Evolutionary conservation across 164 flowering plant species (phyloP).

Genomic region (Taxillus chinensis): DNA sequence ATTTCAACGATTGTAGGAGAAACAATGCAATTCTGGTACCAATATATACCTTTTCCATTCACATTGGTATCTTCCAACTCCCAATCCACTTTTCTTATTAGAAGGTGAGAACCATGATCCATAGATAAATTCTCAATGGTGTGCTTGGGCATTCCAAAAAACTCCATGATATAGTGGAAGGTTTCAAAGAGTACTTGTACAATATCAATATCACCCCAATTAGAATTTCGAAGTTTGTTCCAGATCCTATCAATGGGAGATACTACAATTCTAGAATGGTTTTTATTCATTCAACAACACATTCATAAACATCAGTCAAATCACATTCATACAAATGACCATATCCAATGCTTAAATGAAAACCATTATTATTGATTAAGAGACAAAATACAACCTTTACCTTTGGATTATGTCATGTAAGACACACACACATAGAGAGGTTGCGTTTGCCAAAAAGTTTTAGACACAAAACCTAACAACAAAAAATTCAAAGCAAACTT

Average conservation of each 20-base stretch:
- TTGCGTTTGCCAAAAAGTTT: too few species aligned
- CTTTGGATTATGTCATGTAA: too few species aligned
- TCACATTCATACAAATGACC: too few species aligned
- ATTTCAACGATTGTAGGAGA: conserved; percentile 82
- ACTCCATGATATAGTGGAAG: conserved; percentile 57
- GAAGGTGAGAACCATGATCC: conserved; percentile 64
- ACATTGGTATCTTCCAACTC: conserved; percentile 32
- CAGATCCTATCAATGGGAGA: conserved; percentile 75
- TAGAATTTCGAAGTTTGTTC: conserved; percentile 95
- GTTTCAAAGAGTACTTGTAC: conserved; percentile 71
- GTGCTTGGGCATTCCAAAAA: conserved; percentile 55
- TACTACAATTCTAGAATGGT: conserved; percentile 42
- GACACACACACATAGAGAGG: too few species aligned
- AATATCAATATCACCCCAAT: conserved; percentile 86
- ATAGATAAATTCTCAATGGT: conserved; percentile 73
- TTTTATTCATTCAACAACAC: conserved; percentile 67
- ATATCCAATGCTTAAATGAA: too few species aligned
- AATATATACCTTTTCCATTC: conserved; percentile 49
- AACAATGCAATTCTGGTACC: conserved; percentile 34
- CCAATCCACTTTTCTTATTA: conserved; percentile 56
- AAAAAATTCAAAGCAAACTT: too few species aligned
- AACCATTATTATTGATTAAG: too few species aligned
- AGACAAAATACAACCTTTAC: too few species aligned
- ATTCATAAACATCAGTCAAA: conserved; percentile 49
- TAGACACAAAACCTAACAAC: too few species aligned